These are phyloP conservation scores for Penicillium paxilli DNA, from an alignment of 495 filamentous ascomycete genomes.

Conservation along the genomic window DNA sequence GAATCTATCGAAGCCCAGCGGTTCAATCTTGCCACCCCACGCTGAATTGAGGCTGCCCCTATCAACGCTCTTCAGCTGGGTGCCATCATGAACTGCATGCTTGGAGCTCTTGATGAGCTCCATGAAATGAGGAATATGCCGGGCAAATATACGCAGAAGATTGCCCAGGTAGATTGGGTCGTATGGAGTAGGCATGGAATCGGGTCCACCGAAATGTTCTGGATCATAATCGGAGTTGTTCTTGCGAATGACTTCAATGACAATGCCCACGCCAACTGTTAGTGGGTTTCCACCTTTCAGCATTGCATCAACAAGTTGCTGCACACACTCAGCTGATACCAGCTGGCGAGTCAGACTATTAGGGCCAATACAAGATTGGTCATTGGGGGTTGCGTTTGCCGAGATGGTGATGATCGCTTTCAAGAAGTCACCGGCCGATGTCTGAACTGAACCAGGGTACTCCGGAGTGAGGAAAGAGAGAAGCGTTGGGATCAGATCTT, in stretches of 20 bases:
- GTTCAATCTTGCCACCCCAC: constrained; percentile 89
- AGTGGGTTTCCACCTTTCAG: constrained; percentile 89
- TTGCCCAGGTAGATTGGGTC: constrained; percentile 97
- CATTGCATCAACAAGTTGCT: constrained; percentile 85
- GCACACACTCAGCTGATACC: constrained; percentile 83
- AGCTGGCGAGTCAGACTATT: constrained; percentile 96
- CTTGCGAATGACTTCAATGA: constrained; percentile 98
- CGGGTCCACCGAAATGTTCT: constrained; percentile 75
- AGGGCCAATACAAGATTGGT: constrained; percentile 95
- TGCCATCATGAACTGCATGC: constrained; percentile 59
- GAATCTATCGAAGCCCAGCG: constrained; percentile 95
- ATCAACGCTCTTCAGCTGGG: constrained; percentile 57
- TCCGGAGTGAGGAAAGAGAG: constrained; percentile 85
- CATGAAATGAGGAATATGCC: constrained; percentile 96
- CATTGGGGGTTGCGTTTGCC: constrained; percentile 95
- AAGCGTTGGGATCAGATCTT: constrained; percentile 84
- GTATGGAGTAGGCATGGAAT: constrained; percentile 73
- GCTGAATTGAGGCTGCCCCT: constrained; percentile 74
- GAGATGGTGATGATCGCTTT: constrained; percentile 99
- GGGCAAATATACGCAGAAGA: constrained; percentile 86
- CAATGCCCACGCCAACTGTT: constrained; percentile 94
- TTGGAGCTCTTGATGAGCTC: constrained; percentile 70
- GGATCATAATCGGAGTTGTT: constrained; percentile 99
- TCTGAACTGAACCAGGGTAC: constrained; percentile 83
- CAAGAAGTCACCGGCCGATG: constrained; percentile 94